Percentiles rank a stretch among this genome's conserved stretches.
Conservation (phyloP, 164 flowering plant species). For the Tetrastigma voinierianum region DNA sequence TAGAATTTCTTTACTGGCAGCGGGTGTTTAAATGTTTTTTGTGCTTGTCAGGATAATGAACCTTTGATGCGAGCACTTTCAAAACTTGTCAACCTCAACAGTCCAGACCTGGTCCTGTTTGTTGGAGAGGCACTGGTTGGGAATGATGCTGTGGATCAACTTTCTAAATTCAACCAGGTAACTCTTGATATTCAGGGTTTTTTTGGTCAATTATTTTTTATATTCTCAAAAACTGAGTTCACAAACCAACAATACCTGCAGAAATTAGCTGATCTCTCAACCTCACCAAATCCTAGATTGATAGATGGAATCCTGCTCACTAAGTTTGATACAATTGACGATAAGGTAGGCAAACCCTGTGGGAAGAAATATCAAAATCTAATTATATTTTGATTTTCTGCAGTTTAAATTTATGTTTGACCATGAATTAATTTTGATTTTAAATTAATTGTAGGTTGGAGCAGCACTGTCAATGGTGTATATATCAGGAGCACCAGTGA, state of each 20-base stretch:
- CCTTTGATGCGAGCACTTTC: conserved; percentile 97
- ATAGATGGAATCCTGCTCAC: conserved; percentile 96
- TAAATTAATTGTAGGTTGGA: conserved; percentile 87
- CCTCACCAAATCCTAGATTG: conserved; percentile 65
- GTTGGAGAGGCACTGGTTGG: conserved; percentile 99
- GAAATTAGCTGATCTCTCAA: conserved; percentile 88
- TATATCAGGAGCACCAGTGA: conserved; percentile 94
- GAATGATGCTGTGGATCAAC: conserved; percentile 97
- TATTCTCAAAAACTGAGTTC: neutral
- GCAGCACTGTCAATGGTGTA: conserved; percentile 98
- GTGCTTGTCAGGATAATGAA: conserved; percentile 74
- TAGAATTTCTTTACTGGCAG: neutral
- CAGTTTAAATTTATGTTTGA: neutral
- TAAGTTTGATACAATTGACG: conserved; percentile 95
- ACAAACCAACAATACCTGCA: conserved; percentile 24
- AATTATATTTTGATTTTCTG: neutral
- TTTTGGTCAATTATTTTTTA: neutral
- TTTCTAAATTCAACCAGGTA: conserved; percentile 95
- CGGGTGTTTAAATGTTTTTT: neutral
- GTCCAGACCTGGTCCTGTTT: conserved; percentile 86
- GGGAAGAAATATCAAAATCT: neutral
- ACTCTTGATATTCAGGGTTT: neutral
- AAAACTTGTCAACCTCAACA: conserved; percentile 84
- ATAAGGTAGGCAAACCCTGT: conserved; percentile 56
- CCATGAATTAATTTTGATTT: no score